phyloP scores from a whole-genome alignment of 106 monocot genomes.

The Dendrobium officinale region DNA sequence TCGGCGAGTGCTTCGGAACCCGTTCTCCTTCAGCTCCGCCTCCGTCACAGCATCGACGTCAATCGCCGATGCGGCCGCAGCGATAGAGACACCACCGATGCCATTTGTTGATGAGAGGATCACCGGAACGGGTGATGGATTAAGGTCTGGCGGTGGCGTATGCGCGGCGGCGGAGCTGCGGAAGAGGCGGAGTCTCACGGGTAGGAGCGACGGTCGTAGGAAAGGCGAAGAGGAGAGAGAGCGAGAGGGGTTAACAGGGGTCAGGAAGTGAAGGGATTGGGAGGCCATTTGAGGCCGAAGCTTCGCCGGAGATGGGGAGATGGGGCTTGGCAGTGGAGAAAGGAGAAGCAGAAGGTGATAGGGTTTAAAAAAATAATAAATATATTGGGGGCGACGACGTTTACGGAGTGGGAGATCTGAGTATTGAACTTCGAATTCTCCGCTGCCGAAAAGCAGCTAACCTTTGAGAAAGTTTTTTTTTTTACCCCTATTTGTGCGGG shows the following conservation, averaged over 20 bases:
- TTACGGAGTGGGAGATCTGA: background rate
- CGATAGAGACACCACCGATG: background rate
- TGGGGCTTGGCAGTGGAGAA: background rate
- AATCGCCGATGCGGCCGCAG: constrained; percentile 19
- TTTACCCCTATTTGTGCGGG: too few relatives aligned
- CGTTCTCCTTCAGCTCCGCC: constrained; percentile 97
- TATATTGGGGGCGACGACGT: background rate
- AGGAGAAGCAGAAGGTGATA: background rate
- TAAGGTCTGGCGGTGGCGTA: constrained; percentile 10
- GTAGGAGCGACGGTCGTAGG: constrained; percentile 5
- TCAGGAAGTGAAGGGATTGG: constrained; percentile 23
- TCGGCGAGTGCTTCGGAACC: constrained; percentile 70
- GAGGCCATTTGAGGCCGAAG: background rate
- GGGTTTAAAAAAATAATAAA: background rate
- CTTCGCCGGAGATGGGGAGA: background rate
- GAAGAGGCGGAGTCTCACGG: constrained; percentile 4
- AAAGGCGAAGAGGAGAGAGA: constrained; percentile 2
- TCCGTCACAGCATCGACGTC: constrained; percentile 83
- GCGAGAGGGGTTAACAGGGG: constrained; percentile 8
- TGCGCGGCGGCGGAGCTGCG: constrained; percentile 9
- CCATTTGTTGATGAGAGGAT: constrained; percentile 22
- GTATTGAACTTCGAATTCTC: too few relatives aligned
- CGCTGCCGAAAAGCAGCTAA: too few relatives aligned
- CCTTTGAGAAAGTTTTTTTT: too few relatives aligned
- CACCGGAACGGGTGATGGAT: background rate